phyloP scores from a whole-genome alignment of 1,284 basidiomycete genomes.

The Cerrena zonata region DNA sequence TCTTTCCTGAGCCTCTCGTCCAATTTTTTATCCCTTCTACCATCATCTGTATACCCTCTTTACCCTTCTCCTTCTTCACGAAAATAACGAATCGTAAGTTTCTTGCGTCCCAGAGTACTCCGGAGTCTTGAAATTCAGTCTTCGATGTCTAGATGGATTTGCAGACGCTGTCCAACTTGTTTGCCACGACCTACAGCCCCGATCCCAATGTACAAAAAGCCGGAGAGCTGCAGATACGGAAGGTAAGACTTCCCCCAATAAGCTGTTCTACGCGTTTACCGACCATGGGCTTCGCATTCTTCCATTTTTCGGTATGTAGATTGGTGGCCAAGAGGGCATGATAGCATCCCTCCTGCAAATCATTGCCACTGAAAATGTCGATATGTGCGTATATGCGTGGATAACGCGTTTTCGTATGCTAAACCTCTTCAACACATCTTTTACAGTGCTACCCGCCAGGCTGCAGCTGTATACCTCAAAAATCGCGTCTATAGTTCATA shows the following conservation, averaged over 20 bases:
- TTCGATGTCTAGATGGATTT: constrained; percentile 57
- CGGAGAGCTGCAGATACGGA: constrained; percentile 78
- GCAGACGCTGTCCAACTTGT: constrained; percentile 68
- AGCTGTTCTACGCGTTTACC: not conserved
- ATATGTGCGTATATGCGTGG: constrained; percentile 56
- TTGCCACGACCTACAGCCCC: constrained; percentile 72
- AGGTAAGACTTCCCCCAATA: constrained; percentile 41
- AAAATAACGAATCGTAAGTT: constrained; percentile 4
- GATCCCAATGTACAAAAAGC: constrained; percentile 81
- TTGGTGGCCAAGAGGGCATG: constrained; percentile 73
- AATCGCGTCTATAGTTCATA: constrained; percentile 72
- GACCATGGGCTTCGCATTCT: constrained; percentile 7
- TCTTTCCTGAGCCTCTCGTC: not conserved
- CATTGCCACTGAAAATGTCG: constrained; percentile 67
- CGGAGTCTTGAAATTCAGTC: not conserved
- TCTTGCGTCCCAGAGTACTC: not conserved
- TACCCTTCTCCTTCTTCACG: constrained; percentile 4
- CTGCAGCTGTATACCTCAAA: constrained; percentile 79
- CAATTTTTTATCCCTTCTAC: not conserved
- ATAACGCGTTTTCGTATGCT: constrained; percentile 27
- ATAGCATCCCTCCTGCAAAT: constrained; percentile 76
- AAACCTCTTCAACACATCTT: constrained; percentile 9
- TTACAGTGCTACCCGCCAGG: constrained; percentile 67
- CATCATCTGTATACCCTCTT: not conserved
- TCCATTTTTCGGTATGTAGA: constrained; percentile 34